A percentile compares a stretch with the other conserved stretches of the same genome.
Conservation (phyloP, 2,329 filamentous ascomycete species). For the Allantophomopsis lycopodina region DNA sequence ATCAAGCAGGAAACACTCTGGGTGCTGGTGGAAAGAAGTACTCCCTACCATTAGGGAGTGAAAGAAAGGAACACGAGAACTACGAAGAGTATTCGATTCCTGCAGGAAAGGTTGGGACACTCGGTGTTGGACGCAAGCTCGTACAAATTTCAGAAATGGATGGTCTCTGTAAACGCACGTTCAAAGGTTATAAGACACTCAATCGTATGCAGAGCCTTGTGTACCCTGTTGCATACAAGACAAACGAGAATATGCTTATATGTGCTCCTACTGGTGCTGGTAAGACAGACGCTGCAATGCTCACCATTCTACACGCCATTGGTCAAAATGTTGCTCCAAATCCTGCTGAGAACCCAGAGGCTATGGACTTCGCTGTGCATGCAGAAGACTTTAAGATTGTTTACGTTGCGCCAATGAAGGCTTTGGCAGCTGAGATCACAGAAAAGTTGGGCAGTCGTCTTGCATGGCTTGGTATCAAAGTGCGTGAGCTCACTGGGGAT, state of each 20-base stretch:
- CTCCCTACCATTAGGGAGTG: conserved; percentile 62
- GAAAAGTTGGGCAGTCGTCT: conserved; percentile 86
- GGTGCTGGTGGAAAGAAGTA: conserved; percentile 73
- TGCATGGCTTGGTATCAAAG: conserved; percentile 85
- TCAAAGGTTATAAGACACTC: conserved; percentile 82
- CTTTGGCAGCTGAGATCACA: conserved; percentile 88
- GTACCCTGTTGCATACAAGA: conserved; percentile 89
- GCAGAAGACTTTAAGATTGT: conserved; percentile 93
- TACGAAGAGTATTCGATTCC: conserved; percentile 89
- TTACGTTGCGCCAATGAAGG: conserved; percentile 98
- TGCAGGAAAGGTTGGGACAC: conserved; percentile 61
- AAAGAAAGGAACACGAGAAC: conserved; percentile 53
- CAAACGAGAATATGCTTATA: conserved; percentile 96
- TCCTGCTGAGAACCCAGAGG: conserved; percentile 59
- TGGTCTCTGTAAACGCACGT: conserved; percentile 78
- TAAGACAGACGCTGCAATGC: conserved; percentile 97
- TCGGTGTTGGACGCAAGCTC: conserved; percentile 61
- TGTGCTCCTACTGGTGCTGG: conserved; percentile 95
- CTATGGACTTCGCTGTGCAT: conserved; percentile 70
- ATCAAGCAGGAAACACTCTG: conserved; percentile 75
- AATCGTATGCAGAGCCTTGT: conserved; percentile 98
- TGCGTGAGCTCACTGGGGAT: conserved; percentile 89
- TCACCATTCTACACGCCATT: conserved; percentile 84
- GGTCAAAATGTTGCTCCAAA: conserved; percentile 73
- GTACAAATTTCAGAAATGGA: conserved; percentile 74